Evolutionary conservation across 768 basidiomycete genomes (phyloP).

Genomic region (Mycena maculata): DNA sequence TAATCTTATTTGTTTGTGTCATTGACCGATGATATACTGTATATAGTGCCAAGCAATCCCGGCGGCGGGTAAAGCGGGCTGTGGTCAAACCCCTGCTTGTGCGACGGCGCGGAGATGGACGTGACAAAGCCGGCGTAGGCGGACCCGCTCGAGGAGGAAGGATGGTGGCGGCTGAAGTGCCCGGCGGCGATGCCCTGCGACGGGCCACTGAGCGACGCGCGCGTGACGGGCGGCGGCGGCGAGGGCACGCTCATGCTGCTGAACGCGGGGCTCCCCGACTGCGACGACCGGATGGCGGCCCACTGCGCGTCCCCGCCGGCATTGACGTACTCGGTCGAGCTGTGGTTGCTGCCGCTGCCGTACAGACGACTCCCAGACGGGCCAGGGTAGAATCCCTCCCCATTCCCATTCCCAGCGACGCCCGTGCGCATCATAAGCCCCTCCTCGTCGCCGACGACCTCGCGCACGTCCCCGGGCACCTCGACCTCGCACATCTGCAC

Average conservation of each 20-base stretch:
- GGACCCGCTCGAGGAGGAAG: constrained; percentile 46
- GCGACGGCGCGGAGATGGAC: constrained; percentile 75
- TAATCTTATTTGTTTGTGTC: no score
- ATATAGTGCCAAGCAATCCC: constrained; percentile 6
- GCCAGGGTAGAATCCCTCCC: constrained; percentile 34
- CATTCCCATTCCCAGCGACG: constrained; percentile 25
- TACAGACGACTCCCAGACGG: constrained; percentile 34
- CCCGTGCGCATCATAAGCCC: constrained; percentile 57
- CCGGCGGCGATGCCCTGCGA: constrained; percentile 9
- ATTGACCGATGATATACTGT: no score
- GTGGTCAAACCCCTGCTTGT: constrained; percentile 76
- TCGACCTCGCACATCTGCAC: constrained; percentile 72
- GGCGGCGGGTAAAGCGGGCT: constrained; percentile 55
- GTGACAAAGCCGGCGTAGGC: constrained; percentile 55
- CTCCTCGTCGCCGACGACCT: constrained; percentile 69
- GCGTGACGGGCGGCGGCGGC: constrained; percentile 45
- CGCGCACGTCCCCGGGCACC: constrained; percentile 64
- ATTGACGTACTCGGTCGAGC: constrained; percentile 41
- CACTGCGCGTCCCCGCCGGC: constrained; percentile 48
- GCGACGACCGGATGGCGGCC: constrained; percentile 46
- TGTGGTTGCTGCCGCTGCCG: constrained; percentile 38
- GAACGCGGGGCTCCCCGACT: constrained; percentile 55
- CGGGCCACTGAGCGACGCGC: constrained; percentile 28
- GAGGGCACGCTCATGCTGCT: constrained; percentile 53
- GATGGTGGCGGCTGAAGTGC: constrained; percentile 35